A percentile compares a stretch with the other conserved stretches of the same genome.
Conservation (phyloP, 129 eudicot genomes). For the Lactuca sativa region DNA sequence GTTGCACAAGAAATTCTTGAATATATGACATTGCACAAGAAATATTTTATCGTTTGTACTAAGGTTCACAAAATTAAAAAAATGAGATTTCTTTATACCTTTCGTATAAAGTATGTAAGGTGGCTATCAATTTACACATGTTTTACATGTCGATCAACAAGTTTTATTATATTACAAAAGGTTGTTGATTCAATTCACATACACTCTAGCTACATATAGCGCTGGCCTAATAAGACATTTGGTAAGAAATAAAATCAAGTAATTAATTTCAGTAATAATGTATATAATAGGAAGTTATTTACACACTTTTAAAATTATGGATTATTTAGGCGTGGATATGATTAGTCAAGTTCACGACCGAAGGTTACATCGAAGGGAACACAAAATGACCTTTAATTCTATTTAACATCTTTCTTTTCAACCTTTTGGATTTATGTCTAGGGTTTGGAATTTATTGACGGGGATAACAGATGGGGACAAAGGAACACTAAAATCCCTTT, state of each 20-base stretch:
- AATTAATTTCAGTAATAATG: too few species aligned
- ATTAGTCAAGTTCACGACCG: conserved; percentile 32
- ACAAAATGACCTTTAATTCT: conserved; percentile 33
- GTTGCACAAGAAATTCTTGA: too few species aligned
- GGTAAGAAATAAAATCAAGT: too few species aligned
- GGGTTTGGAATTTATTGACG: conserved; percentile 29
- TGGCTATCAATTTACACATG: neutral
- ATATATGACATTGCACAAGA: too few species aligned
- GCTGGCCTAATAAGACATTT: too few species aligned
- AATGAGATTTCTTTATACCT: neutral
- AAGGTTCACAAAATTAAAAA: too few species aligned
- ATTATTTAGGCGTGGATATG: neutral
- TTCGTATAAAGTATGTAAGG: neutral
- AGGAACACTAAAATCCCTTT: conserved; percentile 26
- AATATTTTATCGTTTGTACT: neutral
- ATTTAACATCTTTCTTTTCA: conserved; percentile 12
- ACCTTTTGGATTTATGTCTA: conserved; percentile 29
- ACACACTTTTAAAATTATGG: neutral
- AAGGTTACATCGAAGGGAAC: conserved; percentile 38
- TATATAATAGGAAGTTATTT: too few species aligned
- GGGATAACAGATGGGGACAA: conserved; percentile 32
- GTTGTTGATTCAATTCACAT: too few species aligned
- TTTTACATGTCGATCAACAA: too few species aligned
- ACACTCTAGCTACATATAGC: too few species aligned
- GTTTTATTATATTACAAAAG: too few species aligned